Percentiles rank a stretch among this genome's conserved stretches.
These are phyloP conservation scores for Anisodus tanguticus DNA, from an alignment of 257 asterid genomes.

Conservation along the genomic window DNA sequence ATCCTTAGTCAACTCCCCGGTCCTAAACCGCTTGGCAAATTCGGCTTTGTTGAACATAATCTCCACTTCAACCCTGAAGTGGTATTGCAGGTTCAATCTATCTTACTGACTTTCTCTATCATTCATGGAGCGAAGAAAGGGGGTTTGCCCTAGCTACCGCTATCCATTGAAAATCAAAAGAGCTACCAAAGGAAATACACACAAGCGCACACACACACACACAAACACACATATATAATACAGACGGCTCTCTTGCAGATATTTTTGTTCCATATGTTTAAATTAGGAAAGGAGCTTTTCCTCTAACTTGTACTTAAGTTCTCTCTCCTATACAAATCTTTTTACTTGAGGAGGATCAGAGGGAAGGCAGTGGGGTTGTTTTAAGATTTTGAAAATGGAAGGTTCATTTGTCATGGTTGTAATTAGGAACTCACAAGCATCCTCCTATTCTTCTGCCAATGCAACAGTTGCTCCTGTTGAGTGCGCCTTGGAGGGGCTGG, in stretches of 20 bases:
- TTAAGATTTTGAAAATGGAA: neutral
- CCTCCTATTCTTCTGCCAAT: conserved; percentile 96
- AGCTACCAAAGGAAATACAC: neutral
- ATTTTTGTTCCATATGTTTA: neutral
- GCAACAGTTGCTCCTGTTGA: conserved; percentile 93
- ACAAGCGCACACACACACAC: too few relatives aligned
- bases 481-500: conserved; percentile 87
- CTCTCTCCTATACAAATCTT: conserved; percentile 20
- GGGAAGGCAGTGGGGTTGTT: neutral
- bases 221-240: neutral
- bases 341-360: neutral
- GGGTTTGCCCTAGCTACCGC: neutral
- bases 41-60: neutral
- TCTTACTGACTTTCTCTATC: neutral
- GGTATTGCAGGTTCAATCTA: conserved; percentile 1
- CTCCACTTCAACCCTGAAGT: neutral
- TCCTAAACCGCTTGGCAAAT: neutral
- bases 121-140: neutral
- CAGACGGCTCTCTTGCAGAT: neutral
- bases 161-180: neutral
- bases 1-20: neutral
- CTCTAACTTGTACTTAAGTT: conserved; percentile 22
- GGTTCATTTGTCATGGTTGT: neutral
- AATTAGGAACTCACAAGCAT: conserved; percentile 73
- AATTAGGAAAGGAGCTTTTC: conserved; percentile 18